Conservation (phyloP, 306 rosid genomes). For the Coriaria nepalensis region DNA sequence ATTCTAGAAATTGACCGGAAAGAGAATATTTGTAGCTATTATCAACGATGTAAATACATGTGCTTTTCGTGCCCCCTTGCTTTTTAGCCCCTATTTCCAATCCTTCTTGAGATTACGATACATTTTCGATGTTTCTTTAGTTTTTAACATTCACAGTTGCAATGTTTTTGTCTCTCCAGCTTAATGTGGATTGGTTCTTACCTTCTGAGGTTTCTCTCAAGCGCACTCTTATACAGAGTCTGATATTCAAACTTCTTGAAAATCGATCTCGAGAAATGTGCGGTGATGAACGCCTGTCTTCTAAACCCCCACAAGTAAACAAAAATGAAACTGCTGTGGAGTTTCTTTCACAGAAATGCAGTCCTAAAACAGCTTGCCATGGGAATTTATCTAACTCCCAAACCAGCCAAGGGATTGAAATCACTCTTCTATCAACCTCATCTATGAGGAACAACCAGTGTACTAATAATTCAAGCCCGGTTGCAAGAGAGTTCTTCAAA, state of each 20-base stretch:
- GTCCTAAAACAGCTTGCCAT: constrained; percentile 25
- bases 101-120: too few species aligned
- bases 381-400: constrained; percentile 32
- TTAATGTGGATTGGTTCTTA: constrained; percentile 68
- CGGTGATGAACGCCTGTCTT: constrained; percentile 26
- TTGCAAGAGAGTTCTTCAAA: constrained; percentile 66
- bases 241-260: constrained; percentile 63
- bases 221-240: constrained; percentile 74
- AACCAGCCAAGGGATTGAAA: constrained; percentile 50
- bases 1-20: too few species aligned
- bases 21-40: too few species aligned
- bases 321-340: constrained; percentile 26
- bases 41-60: too few species aligned
- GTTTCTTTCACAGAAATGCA: constrained; percentile 24
- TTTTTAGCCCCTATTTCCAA: too few species aligned
- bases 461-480: constrained; percentile 49
- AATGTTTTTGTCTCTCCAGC: constrained; percentile 35
- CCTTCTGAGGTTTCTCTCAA: constrained; percentile 87
- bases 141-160: constrained; percentile 7
- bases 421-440: constrained; percentile 61
- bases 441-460: constrained; percentile 38
- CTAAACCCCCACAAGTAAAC: constrained; percentile 22
- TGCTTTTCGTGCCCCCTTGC: too few species aligned
- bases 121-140: neutral
- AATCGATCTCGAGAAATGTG: constrained; percentile 28